Base-by-base conservation (phyloP, 257 asterid species). In the Przewalskia tangutica region DNA sequence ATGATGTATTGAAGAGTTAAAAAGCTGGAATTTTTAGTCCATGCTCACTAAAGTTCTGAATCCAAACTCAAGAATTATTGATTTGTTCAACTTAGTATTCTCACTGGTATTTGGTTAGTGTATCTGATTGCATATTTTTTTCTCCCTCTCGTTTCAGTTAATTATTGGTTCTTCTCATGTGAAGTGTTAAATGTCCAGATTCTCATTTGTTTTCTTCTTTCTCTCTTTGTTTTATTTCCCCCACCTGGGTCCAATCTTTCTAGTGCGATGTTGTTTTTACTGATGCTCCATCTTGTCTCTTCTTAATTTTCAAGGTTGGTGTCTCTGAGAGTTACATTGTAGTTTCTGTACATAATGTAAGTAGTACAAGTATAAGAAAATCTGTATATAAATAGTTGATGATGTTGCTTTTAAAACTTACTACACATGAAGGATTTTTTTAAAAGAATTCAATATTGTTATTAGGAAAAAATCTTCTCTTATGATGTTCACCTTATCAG, bases 111-210 rank as follows among this genome's bases (percentile, higher is more conserved):
- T 20, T 60, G 38, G 20, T 23, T 27, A 9, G 7, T 60, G 36
- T 23, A 60, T 60, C 67, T 60, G 32, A 20, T 23, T 20, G 14
- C 67, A 60, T 20, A 64, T 12, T 20, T 32, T 20, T 60, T 20
- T 60, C 16, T 60, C 16, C 73, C 38, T 65, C 77, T 63, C 46
- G 34, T 64, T 65, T 51, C 48, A 48, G 48, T 63, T 73, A 67
- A 50, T 20, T 18, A 8, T 65, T 65, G 5, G 46, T 7, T 82
- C 81, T 11, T 78, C 71, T 77, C 81, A 77, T 87, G 42, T 68
- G 6, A 77, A 53, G 63, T 84, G 48, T 68, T 9, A 10, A 18
- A 9, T 23, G 38, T 20, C 38, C 38, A 60, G 20, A 20, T 60
- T 60, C 38, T 60, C 16, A 10, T 20, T 20, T 60, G 6, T 20